Conservation (phyloP, 192 early-diverging fungal genomes). For the Entomortierella chlamydospora region DNA sequence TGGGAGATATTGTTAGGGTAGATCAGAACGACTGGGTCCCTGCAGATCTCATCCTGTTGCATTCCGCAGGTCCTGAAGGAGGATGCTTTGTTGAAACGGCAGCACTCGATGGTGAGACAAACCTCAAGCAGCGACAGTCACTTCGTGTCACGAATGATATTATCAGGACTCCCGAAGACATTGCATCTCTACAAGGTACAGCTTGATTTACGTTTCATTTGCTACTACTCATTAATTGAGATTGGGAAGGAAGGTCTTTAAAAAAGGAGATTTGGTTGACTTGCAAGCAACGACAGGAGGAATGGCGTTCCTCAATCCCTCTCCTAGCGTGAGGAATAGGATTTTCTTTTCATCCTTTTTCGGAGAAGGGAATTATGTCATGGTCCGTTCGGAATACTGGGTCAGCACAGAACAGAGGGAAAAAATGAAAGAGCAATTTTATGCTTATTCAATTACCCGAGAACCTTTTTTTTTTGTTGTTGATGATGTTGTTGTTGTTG, state of each 20-base stretch:
- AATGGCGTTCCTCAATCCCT: not conserved
- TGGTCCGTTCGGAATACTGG: slow-evolving; percentile 8
- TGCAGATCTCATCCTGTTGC: slow-evolving; percentile 81
- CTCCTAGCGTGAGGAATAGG: too few relatives aligned
- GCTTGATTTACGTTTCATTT: too few relatives aligned
- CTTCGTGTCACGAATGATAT: slow-evolving; percentile 68
- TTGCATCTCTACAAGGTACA: slow-evolving; percentile 65
- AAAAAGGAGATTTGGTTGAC: not conserved
- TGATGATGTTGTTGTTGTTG: not conserved
- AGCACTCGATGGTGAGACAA: slow-evolving; percentile 90
- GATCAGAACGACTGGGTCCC: slow-evolving; percentile 84
- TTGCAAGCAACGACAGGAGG: not conserved
- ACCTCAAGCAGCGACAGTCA: slow-evolving; percentile 86
- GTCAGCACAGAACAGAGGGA: not conserved
- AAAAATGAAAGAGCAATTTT: not conserved
- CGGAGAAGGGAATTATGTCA: not conserved
- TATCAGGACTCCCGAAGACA: slow-evolving; percentile 56
- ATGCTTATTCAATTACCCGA: slow-evolving; percentile 20
- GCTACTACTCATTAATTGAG: too few relatives aligned
- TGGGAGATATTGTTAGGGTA: slow-evolving; percentile 85
- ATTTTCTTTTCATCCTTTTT: not conserved
- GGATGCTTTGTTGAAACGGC: slow-evolving; percentile 90
- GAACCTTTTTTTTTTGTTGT: not conserved
- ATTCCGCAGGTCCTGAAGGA: slow-evolving; percentile 77
- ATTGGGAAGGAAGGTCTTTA: too few relatives aligned